A percentile compares a stretch with the other conserved stretches of the same genome.
Evolutionary conservation across 768 basidiomycete genomes (phyloP).

Genomic region (Lentinula sp.): DNA sequence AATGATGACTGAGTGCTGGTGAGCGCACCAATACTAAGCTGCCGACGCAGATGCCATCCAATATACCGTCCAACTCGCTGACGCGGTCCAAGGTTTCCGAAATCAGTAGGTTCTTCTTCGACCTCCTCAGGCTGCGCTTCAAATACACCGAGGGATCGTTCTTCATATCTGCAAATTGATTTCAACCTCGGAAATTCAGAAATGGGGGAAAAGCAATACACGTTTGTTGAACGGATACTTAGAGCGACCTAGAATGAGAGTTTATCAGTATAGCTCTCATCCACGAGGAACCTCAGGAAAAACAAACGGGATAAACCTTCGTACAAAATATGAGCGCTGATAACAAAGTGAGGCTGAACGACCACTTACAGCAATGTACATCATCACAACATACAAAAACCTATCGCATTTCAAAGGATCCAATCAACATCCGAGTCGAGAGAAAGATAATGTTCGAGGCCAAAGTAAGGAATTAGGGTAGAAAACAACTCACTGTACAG

Average conservation of each 20-base stretch:
- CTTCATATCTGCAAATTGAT: constrained; percentile 47
- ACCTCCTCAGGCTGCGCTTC: constrained; percentile 45
- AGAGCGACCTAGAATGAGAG: constrained; percentile 37
- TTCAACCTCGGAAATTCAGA: background rate
- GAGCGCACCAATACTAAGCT: constrained; percentile 48
- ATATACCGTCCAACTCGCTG: constrained; percentile 39
- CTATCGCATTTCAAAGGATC: constrained; percentile 19
- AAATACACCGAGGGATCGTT: constrained; percentile 64
- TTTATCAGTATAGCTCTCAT: background rate
- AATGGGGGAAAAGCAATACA: constrained; percentile 27
- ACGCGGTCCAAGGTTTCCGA: constrained; percentile 26
- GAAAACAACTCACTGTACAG: constrained; percentile 48
- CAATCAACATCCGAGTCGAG: no score
- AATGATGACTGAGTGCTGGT: background rate
- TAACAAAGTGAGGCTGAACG: constrained; percentile 7
- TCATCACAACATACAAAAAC: constrained; percentile 74
- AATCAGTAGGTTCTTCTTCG: constrained; percentile 38
- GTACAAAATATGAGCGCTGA: background rate
- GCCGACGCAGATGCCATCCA: constrained; percentile 58
- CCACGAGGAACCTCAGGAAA: background rate
- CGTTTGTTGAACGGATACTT: constrained; percentile 64
- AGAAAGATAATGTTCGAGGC: no score
- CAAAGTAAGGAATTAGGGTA: no score
- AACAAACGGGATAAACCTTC: constrained; percentile 37
- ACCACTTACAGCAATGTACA: constrained; percentile 54